Evolutionary conservation across 495 filamentous ascomycete species (phyloP).

Genomic region (Aspergillus sclerotiicarbonarius): DNA sequence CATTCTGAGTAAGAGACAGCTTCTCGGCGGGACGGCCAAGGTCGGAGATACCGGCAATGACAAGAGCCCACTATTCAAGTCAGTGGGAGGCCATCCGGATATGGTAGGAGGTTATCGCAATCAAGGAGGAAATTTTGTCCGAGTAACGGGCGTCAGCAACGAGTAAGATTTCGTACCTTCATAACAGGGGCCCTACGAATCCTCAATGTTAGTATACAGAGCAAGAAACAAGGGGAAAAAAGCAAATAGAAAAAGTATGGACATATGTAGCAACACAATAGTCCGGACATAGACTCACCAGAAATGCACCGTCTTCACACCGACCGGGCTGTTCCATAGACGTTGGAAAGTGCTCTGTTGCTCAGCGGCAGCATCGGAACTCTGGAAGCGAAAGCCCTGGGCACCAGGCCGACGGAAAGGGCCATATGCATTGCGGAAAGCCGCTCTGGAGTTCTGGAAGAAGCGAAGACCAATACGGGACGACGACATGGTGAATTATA

Average conservation of each 20-base stretch:
- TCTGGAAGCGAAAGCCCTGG: slow-evolving; percentile 63
- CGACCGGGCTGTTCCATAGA: slow-evolving; percentile 83
- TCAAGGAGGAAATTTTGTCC: neutral
- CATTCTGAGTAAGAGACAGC: slow-evolving; percentile 89
- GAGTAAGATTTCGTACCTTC: slow-evolving; percentile 62
- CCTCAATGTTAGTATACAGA: slow-evolving; percentile 17
- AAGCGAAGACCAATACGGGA: slow-evolving; percentile 51
- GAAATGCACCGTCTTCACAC: slow-evolving; percentile 96
- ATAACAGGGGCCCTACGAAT: slow-evolving; percentile 82
- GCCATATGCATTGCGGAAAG: slow-evolving; percentile 48
- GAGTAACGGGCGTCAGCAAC: slow-evolving; percentile 4
- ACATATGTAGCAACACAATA: neutral
- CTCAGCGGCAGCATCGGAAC: slow-evolving; percentile 53
- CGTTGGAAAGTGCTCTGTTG: slow-evolving; percentile 63
- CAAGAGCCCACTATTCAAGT: slow-evolving; percentile 71
- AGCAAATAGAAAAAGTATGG: neutral
- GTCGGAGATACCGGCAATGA: slow-evolving; percentile 88
- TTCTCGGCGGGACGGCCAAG: slow-evolving; percentile 88
- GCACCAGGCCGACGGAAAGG: slow-evolving; percentile 54
- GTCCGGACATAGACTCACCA: slow-evolving; percentile 58
- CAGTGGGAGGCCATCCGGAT: slow-evolving; percentile 3
- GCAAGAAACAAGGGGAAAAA: too few species aligned
- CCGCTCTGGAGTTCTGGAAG: slow-evolving; percentile 50
- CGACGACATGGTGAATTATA: slow-evolving; percentile 34
- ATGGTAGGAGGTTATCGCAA: neutral